A percentile compares a stretch with the other conserved stretches of the same genome.
Evolutionary conservation across 805 yeast genomes (phyloP).

Genomic region (Candida orba): DNA sequence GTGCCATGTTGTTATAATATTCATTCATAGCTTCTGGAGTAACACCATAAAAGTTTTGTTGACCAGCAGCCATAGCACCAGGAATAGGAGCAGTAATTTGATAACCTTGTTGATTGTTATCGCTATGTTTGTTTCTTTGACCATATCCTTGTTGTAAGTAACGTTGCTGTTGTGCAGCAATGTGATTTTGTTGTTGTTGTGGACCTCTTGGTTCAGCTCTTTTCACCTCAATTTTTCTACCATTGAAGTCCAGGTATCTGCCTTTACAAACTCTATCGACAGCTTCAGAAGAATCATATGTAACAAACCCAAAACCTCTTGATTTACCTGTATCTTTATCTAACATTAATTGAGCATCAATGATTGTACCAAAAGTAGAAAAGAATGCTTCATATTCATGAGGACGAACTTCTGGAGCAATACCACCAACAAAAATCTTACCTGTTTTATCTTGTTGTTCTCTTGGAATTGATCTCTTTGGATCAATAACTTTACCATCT

Average conservation of each 20-base stretch:
- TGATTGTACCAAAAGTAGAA: slow-evolving; percentile 80
- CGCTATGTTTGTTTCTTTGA: neutral
- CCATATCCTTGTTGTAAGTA: slow-evolving; percentile 16
- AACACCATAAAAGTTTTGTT: slow-evolving; percentile 15
- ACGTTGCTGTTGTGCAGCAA: slow-evolving; percentile 24
- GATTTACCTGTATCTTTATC: slow-evolving; percentile 96
- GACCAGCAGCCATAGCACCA: neutral
- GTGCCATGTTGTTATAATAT: slow-evolving; percentile 57
- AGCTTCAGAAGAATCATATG: slow-evolving; percentile 91
- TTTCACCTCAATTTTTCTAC: slow-evolving; percentile 77
- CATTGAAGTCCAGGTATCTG: slow-evolving; percentile 77
- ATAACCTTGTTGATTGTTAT: neutral
- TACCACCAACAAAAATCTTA: slow-evolving; percentile 95
- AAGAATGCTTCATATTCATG: slow-evolving; percentile 82
- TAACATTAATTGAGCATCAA: slow-evolving; percentile 94
- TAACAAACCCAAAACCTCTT: slow-evolving; percentile 94
- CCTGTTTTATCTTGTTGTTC: slow-evolving; percentile 97
- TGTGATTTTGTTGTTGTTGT: slow-evolving; percentile 38
- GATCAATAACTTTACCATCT: slow-evolving; percentile 95
- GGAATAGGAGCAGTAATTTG: neutral
- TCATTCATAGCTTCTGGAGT: slow-evolving; percentile 53
- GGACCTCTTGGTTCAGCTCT: slow-evolving; percentile 79
- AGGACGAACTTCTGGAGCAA: slow-evolving; percentile 89
- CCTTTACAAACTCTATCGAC: slow-evolving; percentile 83
- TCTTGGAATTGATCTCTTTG: slow-evolving; percentile 94